phyloP scores from a whole-genome alignment of 2,329 filamentous ascomycete species.

The Dothideomycetes sp. region DNA sequence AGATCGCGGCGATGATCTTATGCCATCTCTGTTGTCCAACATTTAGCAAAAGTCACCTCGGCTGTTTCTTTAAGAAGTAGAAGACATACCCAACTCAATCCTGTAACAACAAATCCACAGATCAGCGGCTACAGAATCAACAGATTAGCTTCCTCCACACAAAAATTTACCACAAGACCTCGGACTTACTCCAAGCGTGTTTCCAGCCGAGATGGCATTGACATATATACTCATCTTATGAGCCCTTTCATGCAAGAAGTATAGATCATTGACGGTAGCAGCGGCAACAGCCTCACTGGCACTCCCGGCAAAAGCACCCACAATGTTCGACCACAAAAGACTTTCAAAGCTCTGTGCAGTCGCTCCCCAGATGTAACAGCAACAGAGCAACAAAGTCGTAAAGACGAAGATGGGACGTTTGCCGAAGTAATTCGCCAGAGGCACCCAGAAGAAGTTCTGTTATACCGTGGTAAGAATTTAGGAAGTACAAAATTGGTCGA shows the following conservation, averaged over 20 bases:
- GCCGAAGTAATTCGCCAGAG: conserved; percentile 39
- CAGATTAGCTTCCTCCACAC: not conserved
- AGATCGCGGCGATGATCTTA: conserved; percentile 31
- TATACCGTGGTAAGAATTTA: no score
- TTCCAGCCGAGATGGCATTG: conserved; percentile 32
- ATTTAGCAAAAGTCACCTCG: not conserved
- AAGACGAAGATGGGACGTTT: conserved; percentile 41
- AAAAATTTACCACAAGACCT: conserved; percentile 16
- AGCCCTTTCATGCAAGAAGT: conserved; percentile 28
- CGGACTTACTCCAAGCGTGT: conserved; percentile 27
- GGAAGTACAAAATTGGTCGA: not conserved
- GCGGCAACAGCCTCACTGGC: conserved; percentile 38
- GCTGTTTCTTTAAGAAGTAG: not conserved
- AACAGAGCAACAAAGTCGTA: conserved; percentile 35
- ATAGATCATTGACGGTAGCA: conserved; percentile 29
- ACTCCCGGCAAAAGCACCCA: conserved; percentile 37
- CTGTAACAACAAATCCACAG: conserved; percentile 33
- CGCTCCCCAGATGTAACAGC: conserved; percentile 40
- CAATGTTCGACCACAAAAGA: conserved; percentile 37
- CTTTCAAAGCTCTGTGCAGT: conserved; percentile 32
- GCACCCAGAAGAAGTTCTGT: conserved; percentile 44
- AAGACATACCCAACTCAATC: conserved; percentile 25
- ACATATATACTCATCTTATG: conserved; percentile 32
- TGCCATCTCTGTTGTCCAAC: conserved; percentile 25
- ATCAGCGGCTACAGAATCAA: conserved; percentile 23